Conservation (phyloP, 2,329 filamentous ascomycete species). For the Fusarium chuoi region DNA sequence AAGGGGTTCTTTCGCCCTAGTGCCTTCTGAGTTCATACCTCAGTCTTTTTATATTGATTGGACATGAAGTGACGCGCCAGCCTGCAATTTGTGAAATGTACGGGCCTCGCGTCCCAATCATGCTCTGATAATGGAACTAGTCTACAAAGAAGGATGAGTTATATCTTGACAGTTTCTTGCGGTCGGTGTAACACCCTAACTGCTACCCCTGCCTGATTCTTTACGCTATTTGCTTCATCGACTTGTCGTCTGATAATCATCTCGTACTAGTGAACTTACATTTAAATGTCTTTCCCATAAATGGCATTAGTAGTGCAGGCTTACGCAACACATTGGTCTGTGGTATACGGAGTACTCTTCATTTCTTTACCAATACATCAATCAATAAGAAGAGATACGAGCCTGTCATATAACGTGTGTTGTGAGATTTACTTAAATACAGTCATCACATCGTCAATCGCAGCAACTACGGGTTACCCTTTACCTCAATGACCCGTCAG, state of each 20-base stretch:
- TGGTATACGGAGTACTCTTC: background rate
- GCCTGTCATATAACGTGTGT: background rate
- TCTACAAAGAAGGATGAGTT: fast-evolving
- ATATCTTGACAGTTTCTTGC: background rate
- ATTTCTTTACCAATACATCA: fast-evolving
- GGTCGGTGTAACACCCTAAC: background rate
- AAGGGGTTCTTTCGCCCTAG: background rate
- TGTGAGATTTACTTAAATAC: background rate
- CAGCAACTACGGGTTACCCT: background rate
- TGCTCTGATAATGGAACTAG: background rate
- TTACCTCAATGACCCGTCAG: background rate
- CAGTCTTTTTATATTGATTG: background rate
- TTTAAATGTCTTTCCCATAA: background rate
- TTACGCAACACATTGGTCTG: background rate
- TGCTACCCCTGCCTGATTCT: background rate
- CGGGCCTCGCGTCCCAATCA: background rate
- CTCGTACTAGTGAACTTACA: background rate
- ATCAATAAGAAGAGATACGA: background rate
- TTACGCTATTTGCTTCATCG: background rate
- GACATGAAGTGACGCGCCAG: background rate
- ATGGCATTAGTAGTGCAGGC: background rate
- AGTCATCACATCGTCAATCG: background rate
- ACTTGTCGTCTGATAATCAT: background rate
- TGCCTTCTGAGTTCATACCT: no score
- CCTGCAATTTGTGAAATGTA: background rate